These are phyloP conservation scores for Calophaca sinica DNA, from an alignment of 306 rosid species.

Conservation along the genomic window DNA sequence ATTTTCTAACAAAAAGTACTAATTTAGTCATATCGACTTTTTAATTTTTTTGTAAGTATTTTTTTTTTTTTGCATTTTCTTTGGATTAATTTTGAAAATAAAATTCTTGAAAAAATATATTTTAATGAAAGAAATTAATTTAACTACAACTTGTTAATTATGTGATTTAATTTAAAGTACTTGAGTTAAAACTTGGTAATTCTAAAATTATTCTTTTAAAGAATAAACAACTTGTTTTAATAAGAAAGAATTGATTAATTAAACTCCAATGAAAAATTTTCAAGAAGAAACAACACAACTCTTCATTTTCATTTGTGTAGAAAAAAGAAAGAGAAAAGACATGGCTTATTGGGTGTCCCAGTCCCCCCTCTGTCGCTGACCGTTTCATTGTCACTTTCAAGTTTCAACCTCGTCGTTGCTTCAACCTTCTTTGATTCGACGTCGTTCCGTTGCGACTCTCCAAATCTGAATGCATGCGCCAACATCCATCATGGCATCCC, in stretches of 20 bases:
- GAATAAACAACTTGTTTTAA: too few relatives aligned
- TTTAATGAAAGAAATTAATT: not conserved
- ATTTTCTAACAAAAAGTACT: too few relatives aligned
- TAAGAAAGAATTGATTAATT: not conserved
- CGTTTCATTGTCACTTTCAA: slow-evolving; percentile 25
- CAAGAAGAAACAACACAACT: not conserved
- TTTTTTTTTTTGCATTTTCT: not conserved
- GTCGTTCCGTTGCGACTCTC: not conserved
- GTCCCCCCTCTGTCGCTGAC: slow-evolving; percentile 25
- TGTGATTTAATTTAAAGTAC: too few relatives aligned
- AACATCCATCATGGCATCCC: slow-evolving; percentile 49
- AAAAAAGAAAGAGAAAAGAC: slow-evolving; percentile 8
- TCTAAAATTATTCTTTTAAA: too few relatives aligned
- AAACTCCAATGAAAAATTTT: not conserved
- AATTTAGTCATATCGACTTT: not conserved
- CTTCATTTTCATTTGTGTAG: not conserved
- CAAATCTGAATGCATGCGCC: slow-evolving; percentile 21
- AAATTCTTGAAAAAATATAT: not conserved
- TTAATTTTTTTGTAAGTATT: too few relatives aligned
- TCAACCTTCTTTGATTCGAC: not conserved
- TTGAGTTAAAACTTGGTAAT: too few relatives aligned
- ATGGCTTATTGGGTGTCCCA: slow-evolving; percentile 2
- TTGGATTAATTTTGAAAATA: not conserved
- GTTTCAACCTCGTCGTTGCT: not conserved
- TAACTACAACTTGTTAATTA: not conserved